A percentile compares a stretch with the other conserved stretches of the same genome.
Conservation (phyloP, 2,329 filamentous ascomycete species). For the Fusarium annulatum region DNA sequence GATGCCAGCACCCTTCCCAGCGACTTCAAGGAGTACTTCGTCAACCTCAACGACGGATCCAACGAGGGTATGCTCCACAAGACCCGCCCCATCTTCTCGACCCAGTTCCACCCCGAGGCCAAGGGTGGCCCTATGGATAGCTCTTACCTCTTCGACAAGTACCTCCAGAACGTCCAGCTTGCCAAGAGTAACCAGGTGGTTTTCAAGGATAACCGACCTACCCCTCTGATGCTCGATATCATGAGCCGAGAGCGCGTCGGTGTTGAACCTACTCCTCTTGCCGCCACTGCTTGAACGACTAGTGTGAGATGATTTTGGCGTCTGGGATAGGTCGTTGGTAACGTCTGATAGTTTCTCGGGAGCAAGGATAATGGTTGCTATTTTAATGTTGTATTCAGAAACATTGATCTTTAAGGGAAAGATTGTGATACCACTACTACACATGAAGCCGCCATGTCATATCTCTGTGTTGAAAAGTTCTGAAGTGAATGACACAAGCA, state of each 20-base stretch:
- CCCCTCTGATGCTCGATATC: constrained; percentile 88
- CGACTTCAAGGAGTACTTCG: constrained; percentile 98
- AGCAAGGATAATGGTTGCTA: constrained; percentile 19
- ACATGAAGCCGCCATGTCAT: neutral
- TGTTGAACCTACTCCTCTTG: constrained; percentile 74
- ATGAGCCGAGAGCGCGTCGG: constrained; percentile 95
- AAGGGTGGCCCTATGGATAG: constrained; percentile 98
- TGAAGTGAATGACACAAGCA: neutral
- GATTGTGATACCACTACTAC: neutral
- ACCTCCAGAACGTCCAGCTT: constrained; percentile 86
- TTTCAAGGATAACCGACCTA: constrained; percentile 88
- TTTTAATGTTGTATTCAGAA: constrained; percentile 5
- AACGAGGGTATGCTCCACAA: constrained; percentile 99
- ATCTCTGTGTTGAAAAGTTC: neutral
- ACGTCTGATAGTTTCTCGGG: constrained; percentile 19
- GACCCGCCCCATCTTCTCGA: constrained; percentile 95
- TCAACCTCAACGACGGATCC: constrained; percentile 96
- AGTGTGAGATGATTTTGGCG: constrained; percentile 27
- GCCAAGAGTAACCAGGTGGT: constrained; percentile 87
- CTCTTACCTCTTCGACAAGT: constrained; percentile 95
- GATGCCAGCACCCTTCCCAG: constrained; percentile 82
- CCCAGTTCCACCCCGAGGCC: constrained; percentile 98
- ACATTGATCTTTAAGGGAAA: neutral
- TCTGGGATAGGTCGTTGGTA: constrained; percentile 30
- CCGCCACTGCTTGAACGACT: constrained; percentile 55